These are phyloP conservation scores for Pseudevernia furfuracea DNA, from an alignment of 495 filamentous ascomycete genomes.

Conservation along the genomic window DNA sequence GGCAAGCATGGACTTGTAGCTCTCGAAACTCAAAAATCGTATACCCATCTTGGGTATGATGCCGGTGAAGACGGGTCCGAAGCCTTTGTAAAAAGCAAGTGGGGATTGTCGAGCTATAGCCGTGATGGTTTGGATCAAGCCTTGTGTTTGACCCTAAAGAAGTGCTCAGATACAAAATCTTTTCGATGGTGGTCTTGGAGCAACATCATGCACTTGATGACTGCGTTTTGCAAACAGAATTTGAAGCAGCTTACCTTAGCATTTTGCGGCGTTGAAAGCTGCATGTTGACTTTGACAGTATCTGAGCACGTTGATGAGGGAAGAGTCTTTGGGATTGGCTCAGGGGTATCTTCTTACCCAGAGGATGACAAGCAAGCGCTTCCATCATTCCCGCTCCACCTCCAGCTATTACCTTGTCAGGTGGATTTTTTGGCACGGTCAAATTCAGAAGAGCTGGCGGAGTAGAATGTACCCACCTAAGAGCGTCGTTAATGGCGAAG, in stretches of 20 bases:
- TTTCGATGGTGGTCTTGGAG: neutral
- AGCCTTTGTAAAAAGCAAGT: neutral
- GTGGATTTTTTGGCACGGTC: neutral
- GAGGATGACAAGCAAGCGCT: neutral
- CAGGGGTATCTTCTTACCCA: neutral
- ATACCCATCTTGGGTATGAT: neutral
- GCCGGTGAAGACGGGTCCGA: neutral
- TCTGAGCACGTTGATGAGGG: neutral
- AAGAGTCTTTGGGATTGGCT: neutral
- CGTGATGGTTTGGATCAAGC: neutral
- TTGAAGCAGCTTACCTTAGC: neutral
- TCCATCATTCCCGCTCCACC: neutral
- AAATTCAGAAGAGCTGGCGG: neutral
- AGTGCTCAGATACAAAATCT: neutral
- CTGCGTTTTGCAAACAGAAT: neutral
- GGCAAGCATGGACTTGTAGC: neutral
- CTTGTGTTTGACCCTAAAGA: neutral
- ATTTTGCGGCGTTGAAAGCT: neutral
- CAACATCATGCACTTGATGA: neutral
- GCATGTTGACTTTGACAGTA: neutral
- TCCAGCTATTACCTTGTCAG: neutral
- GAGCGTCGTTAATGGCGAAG: neutral
- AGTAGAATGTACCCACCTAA: neutral
- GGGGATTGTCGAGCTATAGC: neutral
- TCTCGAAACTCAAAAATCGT: neutral